Evolutionary conservation across 768 basidiomycete genomes (phyloP), one percentile per base, ranked within the genome.

Genomic region (Boletus rubescentipes): DNA sequence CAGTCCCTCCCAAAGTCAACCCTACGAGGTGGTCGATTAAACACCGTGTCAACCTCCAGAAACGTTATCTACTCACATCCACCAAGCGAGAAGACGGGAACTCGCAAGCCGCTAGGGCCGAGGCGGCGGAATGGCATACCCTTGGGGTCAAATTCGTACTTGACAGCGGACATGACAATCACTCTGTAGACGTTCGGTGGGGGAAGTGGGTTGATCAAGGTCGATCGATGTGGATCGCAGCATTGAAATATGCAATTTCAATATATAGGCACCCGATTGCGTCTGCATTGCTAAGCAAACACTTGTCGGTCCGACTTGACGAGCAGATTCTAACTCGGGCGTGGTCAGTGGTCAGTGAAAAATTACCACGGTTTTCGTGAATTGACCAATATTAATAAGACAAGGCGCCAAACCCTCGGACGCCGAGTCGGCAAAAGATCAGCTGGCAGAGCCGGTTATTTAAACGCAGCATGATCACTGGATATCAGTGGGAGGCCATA

Each of bases 61-160:
- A 44, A 37, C 21, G 9, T 7, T 10, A 26, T 37, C 16, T 20
- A 58, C 69, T 54, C 45, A 76, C 79, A 81, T 59, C 77, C 77
- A 54, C 81, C 83, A 35, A 81, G 73, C 11, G 75, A 76, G 68
- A 85, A 77, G 15, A 78, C 64, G 8, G 79, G 77, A 5, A 83
- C 81, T 35, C 77, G 71, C 50, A 81, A 63, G 15, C 81, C 80
- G 32, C 73, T 74, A 18, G 70, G 60, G 41, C 80, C 80, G 12
- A 80, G 67, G 48, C 75, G 72, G 53, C 75, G 72, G 62, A 73
- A 75, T 12, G 59, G 65, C 73, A 75, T 75, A 34, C 65, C 63
- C 64, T 76, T 76, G 50, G 69, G 69, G 26, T 75, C 62, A 46
- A 69, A 75, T 44, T 72, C 72, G n/a, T 65, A 55, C 50, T 61